phyloP scores from a whole-genome alignment of 176 grass and related monocot species.

The Dactylis glomerata region DNA sequence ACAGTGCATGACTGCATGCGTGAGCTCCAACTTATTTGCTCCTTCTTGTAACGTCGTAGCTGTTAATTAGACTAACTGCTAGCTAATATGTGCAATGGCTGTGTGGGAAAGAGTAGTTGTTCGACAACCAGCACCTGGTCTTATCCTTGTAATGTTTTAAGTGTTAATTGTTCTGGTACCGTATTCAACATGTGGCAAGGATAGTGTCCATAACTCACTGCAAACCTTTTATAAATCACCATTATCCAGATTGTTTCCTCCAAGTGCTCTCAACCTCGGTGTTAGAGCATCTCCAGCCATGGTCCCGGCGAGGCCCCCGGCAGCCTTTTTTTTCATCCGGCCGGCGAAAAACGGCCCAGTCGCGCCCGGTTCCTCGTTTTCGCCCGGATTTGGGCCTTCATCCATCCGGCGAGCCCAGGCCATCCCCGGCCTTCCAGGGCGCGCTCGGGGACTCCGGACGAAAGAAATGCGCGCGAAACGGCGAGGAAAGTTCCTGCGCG shows the following conservation, averaged over 20 bases:
- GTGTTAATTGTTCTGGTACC: not conserved
- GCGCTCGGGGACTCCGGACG: too few relatives aligned
- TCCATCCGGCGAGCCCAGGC: too few relatives aligned
- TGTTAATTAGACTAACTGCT: slow-evolving; percentile 5
- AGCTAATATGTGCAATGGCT: not conserved
- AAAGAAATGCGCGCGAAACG: too few relatives aligned
- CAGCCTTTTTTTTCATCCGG: too few relatives aligned
- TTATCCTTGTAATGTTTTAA: not conserved
- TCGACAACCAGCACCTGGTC: not conserved
- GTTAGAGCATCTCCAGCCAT: too few relatives aligned
- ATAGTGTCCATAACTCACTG: not conserved
- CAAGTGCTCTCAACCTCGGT: not conserved
- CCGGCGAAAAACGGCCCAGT: too few relatives aligned
- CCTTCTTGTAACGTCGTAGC: not conserved
- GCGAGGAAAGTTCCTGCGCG: too few relatives aligned
- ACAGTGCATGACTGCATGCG: not conserved
- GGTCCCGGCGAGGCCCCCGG: too few relatives aligned
- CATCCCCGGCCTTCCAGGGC: too few relatives aligned
- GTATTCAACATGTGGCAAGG: not conserved
- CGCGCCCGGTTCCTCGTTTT: too few relatives aligned
- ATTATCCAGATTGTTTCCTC: not conserved
- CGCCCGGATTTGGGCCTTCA: too few relatives aligned
- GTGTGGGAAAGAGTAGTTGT: not conserved
- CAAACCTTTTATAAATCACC: slow-evolving; percentile 1
- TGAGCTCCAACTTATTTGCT: slow-evolving; percentile 14